Conservation (phyloP, 2,329 filamentous ascomycete species). For the Neofusicoccum umdonicola region DNA sequence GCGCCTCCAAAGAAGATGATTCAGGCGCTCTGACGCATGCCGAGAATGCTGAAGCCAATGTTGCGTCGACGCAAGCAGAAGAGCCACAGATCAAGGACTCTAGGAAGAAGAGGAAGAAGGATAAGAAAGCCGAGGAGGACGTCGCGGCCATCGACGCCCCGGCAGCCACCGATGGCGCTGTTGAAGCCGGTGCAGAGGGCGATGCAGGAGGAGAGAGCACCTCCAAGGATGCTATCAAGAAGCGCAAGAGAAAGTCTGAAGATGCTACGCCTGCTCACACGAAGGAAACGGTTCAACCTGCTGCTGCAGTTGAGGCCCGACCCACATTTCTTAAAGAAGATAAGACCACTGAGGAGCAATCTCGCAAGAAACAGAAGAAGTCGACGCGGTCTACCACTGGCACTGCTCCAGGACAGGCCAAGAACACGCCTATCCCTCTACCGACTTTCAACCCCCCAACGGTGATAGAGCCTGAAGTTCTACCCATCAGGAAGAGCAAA, state of each 20-base stretch:
- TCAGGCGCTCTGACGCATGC: too few relatives aligned
- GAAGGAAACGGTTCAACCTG: background rate
- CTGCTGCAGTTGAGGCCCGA: background rate
- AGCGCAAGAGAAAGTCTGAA: slow-evolving; percentile 13
- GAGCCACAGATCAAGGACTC: background rate
- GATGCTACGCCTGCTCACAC: background rate
- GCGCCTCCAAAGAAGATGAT: background rate
- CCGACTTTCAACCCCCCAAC: background rate
- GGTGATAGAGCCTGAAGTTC: background rate
- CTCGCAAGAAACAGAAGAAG: slow-evolving; percentile 16
- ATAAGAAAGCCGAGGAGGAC: background rate
- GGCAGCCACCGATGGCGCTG: background rate
- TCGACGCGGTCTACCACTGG: background rate
- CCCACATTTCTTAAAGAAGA: background rate
- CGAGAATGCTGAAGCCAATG: background rate
- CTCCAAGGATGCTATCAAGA: background rate
- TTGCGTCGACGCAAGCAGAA: background rate
- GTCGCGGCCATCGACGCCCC: background rate
- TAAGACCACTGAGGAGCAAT: background rate
- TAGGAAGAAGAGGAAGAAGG: background rate
- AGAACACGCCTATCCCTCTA: slow-evolving; percentile 10
- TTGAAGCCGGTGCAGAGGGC: background rate
- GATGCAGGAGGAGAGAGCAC: background rate
- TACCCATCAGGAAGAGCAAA: slow-evolving; percentile 3
- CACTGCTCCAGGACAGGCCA: background rate